Evolutionary conservation across 2,329 filamentous ascomycete species (phyloP).

Genomic region (Beauveria pseudobassiana): DNA sequence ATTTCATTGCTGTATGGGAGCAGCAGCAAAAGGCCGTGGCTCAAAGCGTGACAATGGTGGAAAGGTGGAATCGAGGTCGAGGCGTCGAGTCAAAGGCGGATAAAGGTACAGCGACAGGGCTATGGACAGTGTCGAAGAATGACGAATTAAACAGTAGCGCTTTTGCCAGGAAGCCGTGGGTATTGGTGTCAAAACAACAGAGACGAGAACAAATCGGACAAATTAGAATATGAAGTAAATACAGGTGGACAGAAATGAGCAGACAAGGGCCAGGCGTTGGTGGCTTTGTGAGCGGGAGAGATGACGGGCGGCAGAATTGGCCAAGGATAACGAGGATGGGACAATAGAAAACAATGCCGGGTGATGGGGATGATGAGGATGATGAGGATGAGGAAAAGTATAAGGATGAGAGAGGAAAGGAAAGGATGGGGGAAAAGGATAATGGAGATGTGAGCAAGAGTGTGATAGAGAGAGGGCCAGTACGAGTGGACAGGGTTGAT

Average conservation of each 20-base stretch:
- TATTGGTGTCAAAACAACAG: background rate
- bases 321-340: background rate
- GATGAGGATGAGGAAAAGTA: conserved; percentile 7
- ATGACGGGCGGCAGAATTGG: background rate
- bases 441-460: background rate
- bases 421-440: conserved; percentile 11
- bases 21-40: background rate
- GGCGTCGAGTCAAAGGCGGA: background rate
- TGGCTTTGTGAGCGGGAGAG: background rate
- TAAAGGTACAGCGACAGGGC: background rate
- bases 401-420: conserved; percentile 9
- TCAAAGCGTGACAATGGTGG: background rate
- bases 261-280: background rate
- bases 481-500: background rate
- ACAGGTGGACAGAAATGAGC: background rate
- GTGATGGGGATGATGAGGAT: background rate
- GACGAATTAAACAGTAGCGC: background rate
- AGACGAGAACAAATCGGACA: background rate
- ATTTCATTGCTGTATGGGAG: background rate
- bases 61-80: background rate
- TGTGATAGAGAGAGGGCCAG: background rate
- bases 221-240: background rate
- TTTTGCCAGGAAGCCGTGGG: background rate
- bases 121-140: background rate
- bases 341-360: background rate